Base-by-base conservation (phyloP, 768 basidiomycete species). In the Mycena sanguinolenta region DNA sequence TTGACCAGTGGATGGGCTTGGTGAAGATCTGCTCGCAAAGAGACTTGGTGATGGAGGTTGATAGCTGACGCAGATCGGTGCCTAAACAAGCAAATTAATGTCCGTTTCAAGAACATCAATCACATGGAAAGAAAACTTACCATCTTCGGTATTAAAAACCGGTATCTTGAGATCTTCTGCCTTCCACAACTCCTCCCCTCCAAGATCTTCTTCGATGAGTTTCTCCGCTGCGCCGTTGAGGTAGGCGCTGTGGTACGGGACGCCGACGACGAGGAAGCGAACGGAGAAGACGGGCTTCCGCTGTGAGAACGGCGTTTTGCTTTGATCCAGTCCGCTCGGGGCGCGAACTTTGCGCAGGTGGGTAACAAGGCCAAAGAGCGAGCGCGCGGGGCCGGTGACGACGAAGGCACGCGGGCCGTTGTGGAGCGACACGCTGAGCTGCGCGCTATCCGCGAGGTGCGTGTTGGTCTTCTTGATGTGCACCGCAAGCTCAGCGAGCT, bases 21-120 rank as follows among this genome's bases (percentile, higher is more conserved):
- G 92, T 94, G 80, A 97, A 97, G 74, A 99, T 96, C 79, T 97
- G 96, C 73, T 96, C 94, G 81, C 93, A 96, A 28, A 99, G 87
- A 0, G 95, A 95, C 25, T 90, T 89, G 53, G 96, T 95, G 71
- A 99, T 85, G 0, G 95, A 95, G 2, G 88, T 84, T n/a, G 84
- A 75, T 10, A 87, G 79, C 25, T 83, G 72, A 53, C 97, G 92
- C 76, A 99, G 86, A 81, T 99, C 97, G 55, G 92, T 88, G 61
- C 97, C 96, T 97, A 75, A 60, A 54, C 70, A 69, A 57, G 50
- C 57, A 61, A 55, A 65, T 58, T 10, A 73, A 76, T 28, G 79
- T n/a, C 52, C 39, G 34, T 53, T 23, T 74, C 71, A 57, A n/a
- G n/a, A 68, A 46, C 28, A 63, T 17, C 53, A 72, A 34, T 9